Evolutionary conservation across 2,329 filamentous ascomycete genomes (phyloP).

Genomic region (Coniochaeta ligniaria): DNA sequence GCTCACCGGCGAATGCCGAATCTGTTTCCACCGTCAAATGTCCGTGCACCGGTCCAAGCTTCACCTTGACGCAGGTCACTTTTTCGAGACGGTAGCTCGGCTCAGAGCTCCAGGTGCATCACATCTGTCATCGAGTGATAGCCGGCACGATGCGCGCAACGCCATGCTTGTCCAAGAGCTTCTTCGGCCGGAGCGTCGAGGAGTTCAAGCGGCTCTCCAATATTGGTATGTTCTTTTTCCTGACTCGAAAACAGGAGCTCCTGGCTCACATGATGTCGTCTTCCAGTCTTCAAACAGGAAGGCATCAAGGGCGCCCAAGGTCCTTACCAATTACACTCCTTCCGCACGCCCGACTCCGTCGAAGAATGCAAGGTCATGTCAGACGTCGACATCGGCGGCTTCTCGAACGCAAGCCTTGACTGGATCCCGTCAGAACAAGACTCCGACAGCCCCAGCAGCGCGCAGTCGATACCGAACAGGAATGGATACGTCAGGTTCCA

Average conservation of each 20-base stretch:
- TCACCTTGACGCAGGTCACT: not conserved
- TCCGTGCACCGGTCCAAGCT: not conserved
- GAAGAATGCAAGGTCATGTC: conserved; percentile 69
- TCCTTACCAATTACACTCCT: conserved; percentile 58
- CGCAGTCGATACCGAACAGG: conserved; percentile 8
- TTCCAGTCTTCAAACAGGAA: conserved; percentile 60
- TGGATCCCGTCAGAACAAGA: conserved; percentile 38
- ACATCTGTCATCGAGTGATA: not conserved
- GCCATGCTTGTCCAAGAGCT: conserved; percentile 37
- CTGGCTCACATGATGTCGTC: conserved; percentile 2
- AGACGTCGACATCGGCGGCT: conserved; percentile 81
- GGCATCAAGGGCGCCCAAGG: conserved; percentile 57
- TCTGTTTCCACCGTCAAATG: not conserved
- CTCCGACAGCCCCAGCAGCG: conserved; percentile 8
- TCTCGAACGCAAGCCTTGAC: conserved; percentile 67
- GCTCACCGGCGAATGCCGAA: not conserved
- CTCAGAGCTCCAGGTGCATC: not conserved
- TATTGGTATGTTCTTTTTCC: conserved; percentile 36
- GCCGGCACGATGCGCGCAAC: conserved; percentile 1
- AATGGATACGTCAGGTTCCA: conserved; percentile 70
- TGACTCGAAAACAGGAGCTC: not conserved
- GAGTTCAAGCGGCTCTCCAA: conserved; percentile 50
- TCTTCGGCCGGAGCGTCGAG: conserved; percentile 51
- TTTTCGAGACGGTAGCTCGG: not conserved
- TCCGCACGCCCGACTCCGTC: conserved; percentile 42